Evolutionary conservation across 1,284 basidiomycete species (phyloP), one percentile per base, ranked within the genome.

Genomic region (Marasmius oreades): DNA sequence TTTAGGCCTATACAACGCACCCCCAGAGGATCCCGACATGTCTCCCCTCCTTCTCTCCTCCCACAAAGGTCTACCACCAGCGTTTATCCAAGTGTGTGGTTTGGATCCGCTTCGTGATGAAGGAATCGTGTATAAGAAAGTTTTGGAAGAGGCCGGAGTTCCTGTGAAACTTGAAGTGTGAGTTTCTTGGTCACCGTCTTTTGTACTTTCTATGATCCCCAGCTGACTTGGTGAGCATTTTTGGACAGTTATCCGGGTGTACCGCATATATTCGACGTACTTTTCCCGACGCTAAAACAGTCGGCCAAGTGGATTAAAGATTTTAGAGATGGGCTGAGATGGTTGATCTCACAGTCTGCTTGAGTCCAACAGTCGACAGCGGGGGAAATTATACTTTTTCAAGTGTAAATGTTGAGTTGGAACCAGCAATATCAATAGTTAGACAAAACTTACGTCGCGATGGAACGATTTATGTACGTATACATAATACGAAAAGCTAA

Each of bases 71-170:
- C 26, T 55, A 6, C 55, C 59, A 33, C 59, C 55, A 7, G 53
- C 51, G 7, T 55, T 55, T 43, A 11, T 60, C 6, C 59, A 57
- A 33, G 37, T 60, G 12, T 57, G 55, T 53, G 59, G 59, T 23
- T 48, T 57, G 1, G 59, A 60, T 45, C 59, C 59, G 23, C 42
- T 60, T 39, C 59, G 59, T 18, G 59, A 60, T 39, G 59, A 60
- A 37, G 59, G 55, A 0, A 34, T 60, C 16, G 43, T 60, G 1
- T 60, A 60, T 39, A 55, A 57, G 39, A 50, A 51, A 11, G 33
- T 60, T 22, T 23, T 59, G 37, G 43, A 52, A 45, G 52, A 59
- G 20, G 14, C 28, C 5, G 45, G 55, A 6, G 48, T 60, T 10
- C 33, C 23, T 33, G 50, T 53, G 42, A 57, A 55, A 46, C 23